Percentiles rank a stretch among this genome's conserved stretches.
Evolutionary conservation across 1,284 basidiomycete species (phyloP).

Genomic region (Mycena sp.): DNA sequence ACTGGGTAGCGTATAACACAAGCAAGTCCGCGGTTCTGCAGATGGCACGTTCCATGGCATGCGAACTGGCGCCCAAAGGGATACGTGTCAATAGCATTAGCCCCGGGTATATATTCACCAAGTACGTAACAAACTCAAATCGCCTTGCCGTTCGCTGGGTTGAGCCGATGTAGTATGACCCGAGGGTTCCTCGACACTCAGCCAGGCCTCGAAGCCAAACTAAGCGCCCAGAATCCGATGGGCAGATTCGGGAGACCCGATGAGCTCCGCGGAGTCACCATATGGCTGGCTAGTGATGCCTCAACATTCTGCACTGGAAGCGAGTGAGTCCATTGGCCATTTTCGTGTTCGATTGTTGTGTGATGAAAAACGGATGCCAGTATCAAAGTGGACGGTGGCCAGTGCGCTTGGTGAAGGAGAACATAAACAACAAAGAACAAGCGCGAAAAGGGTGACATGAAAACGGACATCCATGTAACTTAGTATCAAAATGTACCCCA

Average conservation of each 20-base stretch:
- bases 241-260: slow-evolving; percentile 75
- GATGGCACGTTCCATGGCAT: slow-evolving; percentile 82
- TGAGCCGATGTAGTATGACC: slow-evolving; percentile 67
- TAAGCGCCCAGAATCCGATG: slow-evolving; percentile 74
- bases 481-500: too few relatives aligned
- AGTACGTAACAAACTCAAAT: slow-evolving; percentile 49
- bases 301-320: slow-evolving; percentile 71
- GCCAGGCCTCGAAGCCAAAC: slow-evolving; percentile 65
- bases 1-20: slow-evolving; percentile 80
- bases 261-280: slow-evolving; percentile 75
- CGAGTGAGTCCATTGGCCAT: slow-evolving; percentile 2
- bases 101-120: slow-evolving; percentile 76
- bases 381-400: slow-evolving; percentile 26
- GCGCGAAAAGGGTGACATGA: too few relatives aligned
- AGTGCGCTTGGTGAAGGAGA: slow-evolving; percentile 21
- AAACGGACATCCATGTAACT: too few relatives aligned
- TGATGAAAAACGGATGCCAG: too few relatives aligned
- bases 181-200: slow-evolving; percentile 67
- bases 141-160: not conserved
- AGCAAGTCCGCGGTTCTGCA: slow-evolving; percentile 83
- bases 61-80: slow-evolving; percentile 73
- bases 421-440: too few relatives aligned
- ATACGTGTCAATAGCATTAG: slow-evolving; percentile 79
- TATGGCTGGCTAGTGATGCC: slow-evolving; percentile 77
- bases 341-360: not conserved